These are phyloP conservation scores for Lumnitzera littorea DNA, from an alignment of 345 rosid species.

Conservation along the genomic window DNA sequence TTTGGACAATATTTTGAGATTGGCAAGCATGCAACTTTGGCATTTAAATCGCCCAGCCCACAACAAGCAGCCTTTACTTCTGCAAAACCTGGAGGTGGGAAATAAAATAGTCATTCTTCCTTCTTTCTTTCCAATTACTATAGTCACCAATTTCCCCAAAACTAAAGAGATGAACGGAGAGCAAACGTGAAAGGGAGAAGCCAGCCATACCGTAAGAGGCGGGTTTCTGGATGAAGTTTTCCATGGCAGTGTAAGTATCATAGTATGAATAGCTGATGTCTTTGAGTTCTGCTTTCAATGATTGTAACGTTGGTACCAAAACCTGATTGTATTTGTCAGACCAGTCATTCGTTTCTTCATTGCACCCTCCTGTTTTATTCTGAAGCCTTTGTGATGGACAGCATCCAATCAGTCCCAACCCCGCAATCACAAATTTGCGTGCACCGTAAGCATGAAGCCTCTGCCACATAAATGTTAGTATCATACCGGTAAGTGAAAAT, in stretches of 20 bases:
- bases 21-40: slow-evolving; percentile 45
- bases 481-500: background rate
- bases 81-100: slow-evolving; percentile 34
- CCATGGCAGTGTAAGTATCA: slow-evolving; percentile 35
- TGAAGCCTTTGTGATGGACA: slow-evolving; percentile 38
- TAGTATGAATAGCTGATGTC: slow-evolving; percentile 45
- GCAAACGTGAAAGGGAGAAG: too few relatives aligned
- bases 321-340: slow-evolving; percentile 36
- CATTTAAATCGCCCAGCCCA: slow-evolving; percentile 56
- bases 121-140: background rate
- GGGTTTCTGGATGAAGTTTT: slow-evolving; percentile 38
- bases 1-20: slow-evolving; percentile 45
- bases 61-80: slow-evolving; percentile 74
- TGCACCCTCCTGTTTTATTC: slow-evolving; percentile 33
- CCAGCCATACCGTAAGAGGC: slow-evolving; percentile 31
- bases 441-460: slow-evolving; percentile 34
- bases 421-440: slow-evolving; percentile 42
- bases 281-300: slow-evolving; percentile 27
- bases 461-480: slow-evolving; percentile 15
- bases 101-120: background rate
- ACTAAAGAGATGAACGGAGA: too few relatives aligned
- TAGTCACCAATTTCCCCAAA: too few relatives aligned
- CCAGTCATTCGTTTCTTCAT: slow-evolving; percentile 32
- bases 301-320: slow-evolving; percentile 27
- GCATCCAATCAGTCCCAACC: slow-evolving; percentile 52